Evolutionary conservation across 805 yeast species (phyloP), one percentile per base, ranked within the genome.

Genomic region (Ogataea allantospora): DNA sequence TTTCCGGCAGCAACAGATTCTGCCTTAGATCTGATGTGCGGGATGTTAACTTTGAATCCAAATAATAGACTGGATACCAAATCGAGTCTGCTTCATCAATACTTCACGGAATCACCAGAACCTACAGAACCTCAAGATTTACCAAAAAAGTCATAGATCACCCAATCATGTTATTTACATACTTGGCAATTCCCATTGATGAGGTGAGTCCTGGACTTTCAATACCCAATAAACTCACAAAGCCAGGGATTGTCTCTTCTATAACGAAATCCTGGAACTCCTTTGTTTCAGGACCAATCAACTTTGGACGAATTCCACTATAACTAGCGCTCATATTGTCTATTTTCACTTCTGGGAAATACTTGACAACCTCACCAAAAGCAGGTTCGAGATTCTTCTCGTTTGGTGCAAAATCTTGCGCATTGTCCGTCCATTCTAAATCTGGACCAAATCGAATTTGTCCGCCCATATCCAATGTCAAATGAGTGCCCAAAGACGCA

Each of bases 161-260:
- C 27, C 32, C 51, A 24, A 43, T 64, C 4, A 65, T 48, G 16
- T 57, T 53, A 23, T 51, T 47, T 6, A 88, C 95, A 51, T 83
- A 71, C 52, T 81, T 83, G 0, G 80, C 96, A 41, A 88, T 87
- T 0, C 91, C 95, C 78, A 86, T 66, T 3, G 88, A 68, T 0
- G 93, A 63, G 2, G 97, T 88, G 41, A 88, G 66, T 0, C 96
- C 96, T 0, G 97, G 97, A 52, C 93, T 83, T 57, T 88, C 97
- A 10, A 88, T 88, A 1, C 91, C 95, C 28, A 88, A 53, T 36
- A 86, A 65, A 48, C 86, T 88, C 19, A 88, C 73, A 52, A 87
- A 88, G 1, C 95, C 95, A 2, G 80, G 81, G 50, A 71, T 78
- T 0, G 80, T 88, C 1, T 69, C 73, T 47, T 85, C 93, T 21